Conservation (phyloP, 2,329 filamentous ascomycete genomes). For the Alternaria rosae region DNA sequence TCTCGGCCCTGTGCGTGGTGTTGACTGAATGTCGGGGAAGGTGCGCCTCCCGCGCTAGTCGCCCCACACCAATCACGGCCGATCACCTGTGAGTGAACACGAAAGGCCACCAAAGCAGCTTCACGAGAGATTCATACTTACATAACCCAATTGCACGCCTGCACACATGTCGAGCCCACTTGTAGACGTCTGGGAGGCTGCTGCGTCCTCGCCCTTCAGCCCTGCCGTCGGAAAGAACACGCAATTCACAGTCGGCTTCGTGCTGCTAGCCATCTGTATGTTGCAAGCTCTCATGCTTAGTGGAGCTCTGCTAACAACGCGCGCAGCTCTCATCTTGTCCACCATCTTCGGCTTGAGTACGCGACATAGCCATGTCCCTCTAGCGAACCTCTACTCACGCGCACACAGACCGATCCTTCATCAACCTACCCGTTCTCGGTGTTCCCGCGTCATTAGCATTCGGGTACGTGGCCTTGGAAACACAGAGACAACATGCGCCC, state of each 20-base stretch:
- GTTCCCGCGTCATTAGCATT: conserved; percentile 87
- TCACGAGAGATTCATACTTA: conserved; percentile 9
- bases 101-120: conserved; percentile 40
- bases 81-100: conserved; percentile 15
- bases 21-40: conserved; percentile 25
- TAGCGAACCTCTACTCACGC: conserved; percentile 61
- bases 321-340: conserved; percentile 69
- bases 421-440: conserved; percentile 79
- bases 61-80: conserved; percentile 26
- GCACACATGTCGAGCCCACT: conserved; percentile 61
- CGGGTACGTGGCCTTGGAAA: conserved; percentile 69
- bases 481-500: background rate
- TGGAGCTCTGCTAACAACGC: conserved; percentile 35
- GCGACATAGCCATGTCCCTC: conserved; percentile 23
- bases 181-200: conserved; percentile 89
- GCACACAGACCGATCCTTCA: conserved; percentile 77
- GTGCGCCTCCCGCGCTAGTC: conserved; percentile 25
- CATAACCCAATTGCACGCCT: conserved; percentile 23
- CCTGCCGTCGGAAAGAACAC: conserved; percentile 80
- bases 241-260: conserved; percentile 84
- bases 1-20: conserved; percentile 8
- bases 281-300: conserved; percentile 17
- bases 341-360: conserved; percentile 87
- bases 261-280: conserved; percentile 72
- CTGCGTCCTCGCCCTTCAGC: conserved; percentile 83